phyloP scores from a whole-genome alignment of 2,329 filamentous ascomycete genomes.

The Fusarium tricinctum region DNA sequence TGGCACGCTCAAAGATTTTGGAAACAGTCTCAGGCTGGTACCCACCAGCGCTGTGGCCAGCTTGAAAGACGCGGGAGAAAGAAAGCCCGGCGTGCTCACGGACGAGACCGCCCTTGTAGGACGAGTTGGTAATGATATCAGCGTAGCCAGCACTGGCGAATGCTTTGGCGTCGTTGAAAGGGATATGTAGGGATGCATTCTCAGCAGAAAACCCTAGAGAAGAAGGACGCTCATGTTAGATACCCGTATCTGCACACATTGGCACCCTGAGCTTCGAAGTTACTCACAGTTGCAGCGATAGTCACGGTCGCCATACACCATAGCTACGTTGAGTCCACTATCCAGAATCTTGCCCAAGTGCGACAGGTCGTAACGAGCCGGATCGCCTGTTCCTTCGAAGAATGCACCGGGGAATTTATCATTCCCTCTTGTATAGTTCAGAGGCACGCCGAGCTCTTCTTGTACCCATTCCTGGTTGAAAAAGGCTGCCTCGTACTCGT shows the following conservation, averaged over 20 bases:
- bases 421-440: neutral
- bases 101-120: neutral
- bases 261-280: neutral
- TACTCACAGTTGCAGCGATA: slow-evolving; percentile 1
- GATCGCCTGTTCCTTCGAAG: neutral
- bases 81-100: neutral
- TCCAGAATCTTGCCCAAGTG: neutral
- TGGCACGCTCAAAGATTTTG: neutral
- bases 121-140: neutral
- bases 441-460: neutral
- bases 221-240: neutral
- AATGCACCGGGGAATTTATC: neutral
- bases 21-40: neutral
- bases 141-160: neutral
- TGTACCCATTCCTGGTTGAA: slow-evolving; percentile 1
- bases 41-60: neutral
- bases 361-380: neutral
- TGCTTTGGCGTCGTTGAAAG: neutral
- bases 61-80: neutral
- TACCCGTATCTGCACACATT: neutral
- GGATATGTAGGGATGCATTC: neutral
- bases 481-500: slow-evolving; percentile 1
- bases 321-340: neutral
- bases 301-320: neutral
- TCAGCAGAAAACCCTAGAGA: neutral